Evolutionary conservation across 257 asterid species (phyloP).

Genomic region (Prunella vulgaris): DNA sequence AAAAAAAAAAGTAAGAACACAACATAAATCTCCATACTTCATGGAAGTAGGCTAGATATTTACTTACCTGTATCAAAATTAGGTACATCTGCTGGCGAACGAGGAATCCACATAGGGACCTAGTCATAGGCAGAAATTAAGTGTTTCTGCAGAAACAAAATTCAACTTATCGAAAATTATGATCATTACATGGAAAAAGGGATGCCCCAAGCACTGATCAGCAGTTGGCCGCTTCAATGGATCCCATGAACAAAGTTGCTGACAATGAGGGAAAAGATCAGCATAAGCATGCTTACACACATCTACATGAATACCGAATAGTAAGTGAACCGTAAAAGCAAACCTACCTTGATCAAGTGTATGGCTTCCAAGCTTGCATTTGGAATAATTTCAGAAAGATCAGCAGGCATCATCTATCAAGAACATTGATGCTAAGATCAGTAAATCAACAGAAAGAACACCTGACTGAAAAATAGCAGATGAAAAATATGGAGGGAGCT

Average conservation of each 20-base stretch:
- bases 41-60: constrained; percentile 15
- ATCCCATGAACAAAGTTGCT: constrained; percentile 96
- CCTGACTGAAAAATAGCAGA: not conserved
- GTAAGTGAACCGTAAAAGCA: not conserved
- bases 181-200: constrained; percentile 64
- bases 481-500: not conserved
- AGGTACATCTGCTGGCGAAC: constrained; percentile 45
- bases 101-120: constrained; percentile 57
- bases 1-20: constrained; percentile 7
- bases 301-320: not conserved
- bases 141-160: constrained; percentile 13
- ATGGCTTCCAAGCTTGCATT: constrained; percentile 83
- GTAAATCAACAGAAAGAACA: constrained; percentile 1
- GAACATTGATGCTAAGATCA: constrained; percentile 15
- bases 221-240: constrained; percentile 84
- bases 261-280: constrained; percentile 7
- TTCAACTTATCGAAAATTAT: constrained; percentile 2
- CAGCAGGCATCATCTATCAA: constrained; percentile 51
- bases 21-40: constrained; percentile 12
- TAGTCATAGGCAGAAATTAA: constrained; percentile 36
- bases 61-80: constrained; percentile 53
- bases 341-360: constrained; percentile 75
- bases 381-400: constrained; percentile 67
- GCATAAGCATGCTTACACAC: not conserved
- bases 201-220: constrained; percentile 80